Conservation (phyloP, 148 eudicot genomes). For the Drosera capensis region DNA sequence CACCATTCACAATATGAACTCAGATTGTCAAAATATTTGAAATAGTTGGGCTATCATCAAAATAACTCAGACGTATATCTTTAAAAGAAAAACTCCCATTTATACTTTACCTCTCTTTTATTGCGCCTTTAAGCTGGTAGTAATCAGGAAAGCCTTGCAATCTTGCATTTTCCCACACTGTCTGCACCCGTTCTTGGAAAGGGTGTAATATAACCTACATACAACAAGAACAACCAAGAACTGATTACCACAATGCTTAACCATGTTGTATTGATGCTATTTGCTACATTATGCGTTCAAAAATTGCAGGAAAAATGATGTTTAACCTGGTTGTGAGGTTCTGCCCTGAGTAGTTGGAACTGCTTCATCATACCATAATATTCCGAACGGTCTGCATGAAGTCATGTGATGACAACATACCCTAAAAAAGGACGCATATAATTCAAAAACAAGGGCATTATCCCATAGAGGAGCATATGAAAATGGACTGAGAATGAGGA, state of each 20-base stretch:
- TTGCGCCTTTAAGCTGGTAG: slow-evolving; percentile 43
- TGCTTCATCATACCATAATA: slow-evolving; percentile 83
- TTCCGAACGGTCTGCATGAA: slow-evolving; percentile 59
- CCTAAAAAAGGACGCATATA: background rate
- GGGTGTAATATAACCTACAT: slow-evolving; percentile 55
- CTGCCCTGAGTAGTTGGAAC: slow-evolving; percentile 76
- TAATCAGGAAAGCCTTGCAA: slow-evolving; percentile 81
- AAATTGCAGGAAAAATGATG: no score
- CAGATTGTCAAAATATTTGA: no score
- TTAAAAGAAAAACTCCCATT: no score
- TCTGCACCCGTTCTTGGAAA: slow-evolving; percentile 49
- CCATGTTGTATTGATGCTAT: no score
- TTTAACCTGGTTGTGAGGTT: slow-evolving; percentile 69
- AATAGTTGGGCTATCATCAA: no score
- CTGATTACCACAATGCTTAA: no score
- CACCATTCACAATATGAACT: no score
- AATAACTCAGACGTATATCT: no score
- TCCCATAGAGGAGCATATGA: background rate
- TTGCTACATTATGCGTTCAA: no score
- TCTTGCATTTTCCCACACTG: slow-evolving; percentile 78
- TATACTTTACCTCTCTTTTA: slow-evolving; percentile 48
- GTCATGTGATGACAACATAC: background rate
- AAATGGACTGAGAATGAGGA: background rate
- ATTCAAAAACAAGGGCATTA: no score
- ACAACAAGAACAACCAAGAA: background rate